Percentiles rank a stretch among this genome's conserved stretches.
Evolutionary conservation across 1,284 basidiomycete species (phyloP).

Genomic region (Pseudomicrostroma phylloplanum): DNA sequence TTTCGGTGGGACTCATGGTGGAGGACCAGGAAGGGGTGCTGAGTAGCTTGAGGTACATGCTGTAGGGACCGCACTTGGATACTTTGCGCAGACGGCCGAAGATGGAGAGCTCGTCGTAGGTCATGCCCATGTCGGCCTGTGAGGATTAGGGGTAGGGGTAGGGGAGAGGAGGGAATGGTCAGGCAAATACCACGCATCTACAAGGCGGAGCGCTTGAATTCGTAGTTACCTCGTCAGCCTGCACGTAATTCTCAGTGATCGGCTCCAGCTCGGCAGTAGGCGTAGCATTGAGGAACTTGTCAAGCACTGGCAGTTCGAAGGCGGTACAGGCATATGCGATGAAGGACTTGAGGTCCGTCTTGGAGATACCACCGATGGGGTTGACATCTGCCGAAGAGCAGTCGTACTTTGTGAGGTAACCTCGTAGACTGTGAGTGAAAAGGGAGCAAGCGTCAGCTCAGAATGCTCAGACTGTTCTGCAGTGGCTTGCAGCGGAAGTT

Average conservation of each 20-base stretch:
- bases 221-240: slow-evolving; percentile 69
- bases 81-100: slow-evolving; percentile 91
- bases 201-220: too few relatives aligned
- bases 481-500: not conserved
- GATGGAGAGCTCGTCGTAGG: slow-evolving; percentile 90
- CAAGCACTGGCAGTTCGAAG: slow-evolving; percentile 78
- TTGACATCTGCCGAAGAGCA: slow-evolving; percentile 77
- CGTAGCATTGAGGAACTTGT: slow-evolving; percentile 74
- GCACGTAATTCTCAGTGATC: slow-evolving; percentile 84
- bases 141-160: slow-evolving; percentile 51
- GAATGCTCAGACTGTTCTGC: not conserved
- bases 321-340: slow-evolving; percentile 73
- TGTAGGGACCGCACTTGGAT: slow-evolving; percentile 93
- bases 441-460: slow-evolving; percentile 9
- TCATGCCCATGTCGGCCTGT: slow-evolving; percentile 80
- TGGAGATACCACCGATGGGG: slow-evolving; percentile 95
- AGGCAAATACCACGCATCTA: too few relatives aligned
- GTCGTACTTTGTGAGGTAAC: slow-evolving; percentile 97
- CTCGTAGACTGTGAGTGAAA: slow-evolving; percentile 59
- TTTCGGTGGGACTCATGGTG: slow-evolving; percentile 55
- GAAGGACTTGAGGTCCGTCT: slow-evolving; percentile 93
- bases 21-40: not conserved
- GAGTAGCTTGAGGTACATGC: slow-evolving; percentile 87
- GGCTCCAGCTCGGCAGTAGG: slow-evolving; percentile 96
- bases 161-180: too few relatives aligned